Conservation (phyloP, 2,329 filamentous ascomycete species). For the Pleoardoris graminearum region DNA sequence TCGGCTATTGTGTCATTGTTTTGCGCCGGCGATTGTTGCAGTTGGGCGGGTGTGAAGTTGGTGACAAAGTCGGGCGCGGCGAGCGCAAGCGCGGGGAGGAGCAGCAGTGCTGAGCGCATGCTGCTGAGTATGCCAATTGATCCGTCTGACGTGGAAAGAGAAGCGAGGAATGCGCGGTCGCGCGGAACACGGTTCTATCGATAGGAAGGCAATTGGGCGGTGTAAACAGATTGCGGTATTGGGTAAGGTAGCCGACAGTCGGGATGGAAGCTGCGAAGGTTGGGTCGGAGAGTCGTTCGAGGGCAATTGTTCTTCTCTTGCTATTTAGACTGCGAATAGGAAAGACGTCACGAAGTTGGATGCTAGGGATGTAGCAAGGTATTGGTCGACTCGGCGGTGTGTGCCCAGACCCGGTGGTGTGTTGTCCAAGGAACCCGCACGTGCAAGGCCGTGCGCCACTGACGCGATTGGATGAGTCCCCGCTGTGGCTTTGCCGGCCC, state of each 20-base stretch:
- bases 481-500: constrained; percentile 2
- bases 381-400: not conserved
- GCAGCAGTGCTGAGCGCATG: constrained; percentile 37
- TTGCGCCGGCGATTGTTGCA: constrained; percentile 25
- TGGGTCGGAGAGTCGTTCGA: not conserved
- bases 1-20: constrained; percentile 32
- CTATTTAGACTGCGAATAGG: not conserved
- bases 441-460: constrained; percentile 1
- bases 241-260: constrained; percentile 3
- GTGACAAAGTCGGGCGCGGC: constrained; percentile 34
- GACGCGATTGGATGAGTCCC: not conserved
- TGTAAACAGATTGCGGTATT: constrained; percentile 19
- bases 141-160: constrained; percentile 1
- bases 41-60: constrained; percentile 35
- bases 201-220: constrained; percentile 8
- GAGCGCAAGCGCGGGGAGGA: constrained; percentile 34
- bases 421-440: constrained; percentile 9
- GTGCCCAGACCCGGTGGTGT: constrained; percentile 5
- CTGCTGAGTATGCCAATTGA: constrained; percentile 11
- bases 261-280: not conserved
- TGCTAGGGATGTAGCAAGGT: not conserved
- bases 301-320: not conserved
- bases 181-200: constrained; percentile 14
- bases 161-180: constrained; percentile 23
- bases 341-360: constrained; percentile 3